phyloP scores from a whole-genome alignment of 768 basidiomycete species.

The Cystofilobasidium capitatum region DNA sequence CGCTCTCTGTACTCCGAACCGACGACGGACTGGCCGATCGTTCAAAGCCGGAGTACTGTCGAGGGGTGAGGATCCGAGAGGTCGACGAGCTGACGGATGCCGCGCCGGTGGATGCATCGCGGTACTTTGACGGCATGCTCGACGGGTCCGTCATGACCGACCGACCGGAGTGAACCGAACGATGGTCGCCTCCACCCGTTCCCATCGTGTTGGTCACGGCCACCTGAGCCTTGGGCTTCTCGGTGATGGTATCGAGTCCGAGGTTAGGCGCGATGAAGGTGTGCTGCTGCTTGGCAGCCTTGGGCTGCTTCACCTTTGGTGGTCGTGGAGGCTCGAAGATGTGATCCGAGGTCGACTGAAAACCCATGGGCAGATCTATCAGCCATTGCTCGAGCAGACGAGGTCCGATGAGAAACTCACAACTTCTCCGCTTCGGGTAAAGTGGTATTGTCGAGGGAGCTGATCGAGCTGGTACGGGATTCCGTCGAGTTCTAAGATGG shows the following conservation, averaged over 20 bases:
- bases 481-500: constrained; percentile 57
- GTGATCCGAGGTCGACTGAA: constrained; percentile 21
- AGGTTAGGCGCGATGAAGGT: constrained; percentile 4
- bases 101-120: constrained; percentile 13
- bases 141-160: not conserved
- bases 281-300: constrained; percentile 15
- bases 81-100: not conserved
- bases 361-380: not conserved
- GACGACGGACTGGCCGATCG: not conserved
- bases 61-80: constrained; percentile 12
- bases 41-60: not conserved
- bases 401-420: not conserved
- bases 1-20: not conserved
- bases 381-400: not conserved
- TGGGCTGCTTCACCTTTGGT: constrained; percentile 25
- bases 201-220: not conserved
- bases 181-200: constrained; percentile 1
- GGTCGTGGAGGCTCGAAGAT: constrained; percentile 23
- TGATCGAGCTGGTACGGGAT: constrained; percentile 66
- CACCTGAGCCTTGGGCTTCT: constrained; percentile 6
- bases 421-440: constrained; percentile 18
- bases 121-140: not conserved
- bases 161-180: not conserved
- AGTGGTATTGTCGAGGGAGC: constrained; percentile 43
- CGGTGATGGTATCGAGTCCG: constrained; percentile 21